phyloP scores from a whole-genome alignment of 2,329 filamentous ascomycete genomes.

The Hypoxylon sp. region DNA sequence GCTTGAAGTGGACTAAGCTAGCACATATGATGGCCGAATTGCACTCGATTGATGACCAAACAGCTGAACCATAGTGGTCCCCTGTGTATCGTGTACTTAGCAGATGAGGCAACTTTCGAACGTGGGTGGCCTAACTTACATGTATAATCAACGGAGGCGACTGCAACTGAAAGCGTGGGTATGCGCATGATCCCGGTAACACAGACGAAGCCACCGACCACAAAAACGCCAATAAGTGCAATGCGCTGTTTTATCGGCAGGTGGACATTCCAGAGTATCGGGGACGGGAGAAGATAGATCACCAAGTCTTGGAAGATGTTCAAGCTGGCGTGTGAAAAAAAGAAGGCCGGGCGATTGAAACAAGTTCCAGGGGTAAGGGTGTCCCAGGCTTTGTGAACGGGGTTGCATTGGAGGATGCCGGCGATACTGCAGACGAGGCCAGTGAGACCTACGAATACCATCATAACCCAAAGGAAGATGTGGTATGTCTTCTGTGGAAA shows the following conservation, averaged over 20 bases:
- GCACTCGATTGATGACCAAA: slow-evolving; percentile 6
- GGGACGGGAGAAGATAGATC: slow-evolving; percentile 3
- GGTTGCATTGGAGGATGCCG: slow-evolving; percentile 7
- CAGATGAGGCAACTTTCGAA: neutral
- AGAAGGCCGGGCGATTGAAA: neutral
- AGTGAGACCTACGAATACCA: neutral
- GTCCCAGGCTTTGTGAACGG: slow-evolving; percentile 8
- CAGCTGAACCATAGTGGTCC: neutral
- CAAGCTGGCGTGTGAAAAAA: neutral
- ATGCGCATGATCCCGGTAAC: neutral
- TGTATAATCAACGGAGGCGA: neutral
- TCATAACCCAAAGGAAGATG: slow-evolving; percentile 1
- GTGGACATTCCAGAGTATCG: slow-evolving; percentile 3
- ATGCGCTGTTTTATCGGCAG: slow-evolving; percentile 2
- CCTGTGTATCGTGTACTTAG: neutral
- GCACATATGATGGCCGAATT: slow-evolving; percentile 4
- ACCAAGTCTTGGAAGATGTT: slow-evolving; percentile 3
- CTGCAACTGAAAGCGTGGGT: neutral
- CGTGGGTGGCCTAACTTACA: neutral
- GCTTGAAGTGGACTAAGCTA: slow-evolving; percentile 5
- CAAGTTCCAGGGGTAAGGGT: neutral
- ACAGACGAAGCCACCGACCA: slow-evolving; percentile 5
- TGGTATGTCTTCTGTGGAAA: neutral
- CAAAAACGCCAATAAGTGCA: neutral
- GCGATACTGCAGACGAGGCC: neutral